Conservation (phyloP, 176 grass and related monocot species). For the Areca catechu region DNA sequence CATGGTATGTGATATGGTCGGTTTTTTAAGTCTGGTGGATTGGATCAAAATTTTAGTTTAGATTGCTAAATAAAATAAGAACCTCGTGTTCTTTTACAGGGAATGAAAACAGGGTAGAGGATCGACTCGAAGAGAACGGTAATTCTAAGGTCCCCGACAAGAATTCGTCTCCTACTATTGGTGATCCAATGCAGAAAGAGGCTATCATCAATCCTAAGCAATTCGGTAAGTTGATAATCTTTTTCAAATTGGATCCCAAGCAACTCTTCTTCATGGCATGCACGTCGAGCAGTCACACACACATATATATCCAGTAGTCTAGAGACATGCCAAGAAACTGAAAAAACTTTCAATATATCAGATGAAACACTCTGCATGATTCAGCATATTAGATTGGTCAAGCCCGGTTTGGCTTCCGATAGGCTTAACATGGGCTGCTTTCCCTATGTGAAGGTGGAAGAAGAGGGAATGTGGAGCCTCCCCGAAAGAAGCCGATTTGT, state of each 20-base stretch:
- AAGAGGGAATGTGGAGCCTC: constrained; percentile 22
- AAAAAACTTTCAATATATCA: not conserved
- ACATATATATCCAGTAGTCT: too few species aligned
- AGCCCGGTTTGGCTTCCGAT: not conserved
- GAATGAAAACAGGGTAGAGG: too few species aligned
- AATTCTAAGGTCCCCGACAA: too few species aligned
- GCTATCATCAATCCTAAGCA: constrained; percentile 11
- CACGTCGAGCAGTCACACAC: too few species aligned
- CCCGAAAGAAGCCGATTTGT: constrained; percentile 31
- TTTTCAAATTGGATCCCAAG: not conserved
- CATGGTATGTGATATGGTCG: too few species aligned
- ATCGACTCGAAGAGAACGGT: too few species aligned
- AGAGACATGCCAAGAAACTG: not conserved
- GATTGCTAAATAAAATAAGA: too few species aligned
- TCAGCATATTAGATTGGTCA: not conserved
- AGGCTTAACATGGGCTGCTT: not conserved
- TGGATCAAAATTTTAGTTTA: too few species aligned
- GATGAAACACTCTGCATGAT: not conserved
- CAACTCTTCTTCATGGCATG: not conserved
- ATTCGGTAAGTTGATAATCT: constrained; percentile 27
- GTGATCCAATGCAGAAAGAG: too few species aligned
- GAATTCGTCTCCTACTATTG: too few species aligned
- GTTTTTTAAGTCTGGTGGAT: too few species aligned
- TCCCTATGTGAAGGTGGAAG: not conserved
- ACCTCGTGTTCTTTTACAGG: too few species aligned